These are phyloP conservation scores for Backusella morwellensis DNA, from an alignment of 192 early-diverging fungal genomes.

Conservation along the genomic window DNA sequence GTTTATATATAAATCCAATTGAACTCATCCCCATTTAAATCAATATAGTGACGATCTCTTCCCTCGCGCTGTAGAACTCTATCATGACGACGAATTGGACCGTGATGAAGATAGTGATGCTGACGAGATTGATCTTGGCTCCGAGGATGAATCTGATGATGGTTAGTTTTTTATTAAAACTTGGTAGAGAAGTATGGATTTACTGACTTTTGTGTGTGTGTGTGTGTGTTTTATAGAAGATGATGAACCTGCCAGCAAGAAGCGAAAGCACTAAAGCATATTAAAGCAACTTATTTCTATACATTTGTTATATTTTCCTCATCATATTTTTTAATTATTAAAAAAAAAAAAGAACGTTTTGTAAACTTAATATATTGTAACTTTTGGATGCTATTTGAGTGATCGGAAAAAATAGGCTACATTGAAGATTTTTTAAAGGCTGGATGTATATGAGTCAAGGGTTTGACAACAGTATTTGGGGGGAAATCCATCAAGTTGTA, in stretches of 20 bases:
- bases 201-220: background rate
- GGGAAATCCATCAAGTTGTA: no score
- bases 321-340: background rate
- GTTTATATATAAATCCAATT: background rate
- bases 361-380: background rate
- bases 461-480: no score
- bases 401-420: background rate
- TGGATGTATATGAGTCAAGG: no score
- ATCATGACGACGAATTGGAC: conserved; percentile 20
- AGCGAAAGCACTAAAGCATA: background rate
- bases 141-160: conserved; percentile 29
- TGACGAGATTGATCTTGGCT: conserved; percentile 32
- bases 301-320: background rate
- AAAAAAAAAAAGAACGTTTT: background rate
- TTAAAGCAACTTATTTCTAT: background rate
- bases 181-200: no score
- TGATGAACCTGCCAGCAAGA: background rate
- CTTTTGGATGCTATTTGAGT: background rate
- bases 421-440: no score
- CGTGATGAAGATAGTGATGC: conserved; percentile 22
- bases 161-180: background rate
- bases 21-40: background rate
- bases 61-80: conserved; percentile 29
- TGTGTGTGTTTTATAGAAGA: background rate
- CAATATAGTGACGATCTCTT: conserved; percentile 28